Conservation (phyloP, 192 early-diverging fungal genomes). For the Dispira parvispora region DNA sequence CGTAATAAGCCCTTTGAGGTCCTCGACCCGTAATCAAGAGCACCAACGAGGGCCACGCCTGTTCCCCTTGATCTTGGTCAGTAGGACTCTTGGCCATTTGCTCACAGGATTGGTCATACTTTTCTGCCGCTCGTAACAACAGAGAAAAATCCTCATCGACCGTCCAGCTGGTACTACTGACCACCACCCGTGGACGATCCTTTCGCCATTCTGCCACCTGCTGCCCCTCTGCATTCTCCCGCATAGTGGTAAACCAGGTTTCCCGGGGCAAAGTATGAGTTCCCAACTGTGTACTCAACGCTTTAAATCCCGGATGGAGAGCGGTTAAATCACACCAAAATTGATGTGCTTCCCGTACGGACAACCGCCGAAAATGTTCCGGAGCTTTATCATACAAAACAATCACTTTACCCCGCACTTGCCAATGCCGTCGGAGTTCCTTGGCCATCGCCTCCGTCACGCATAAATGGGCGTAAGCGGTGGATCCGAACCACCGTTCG, state of each 20-base stretch:
- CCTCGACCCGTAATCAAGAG: slow-evolving; percentile 92
- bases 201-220: slow-evolving; percentile 18
- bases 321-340: slow-evolving; percentile 9
- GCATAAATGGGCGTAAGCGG: slow-evolving; percentile 64
- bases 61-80: slow-evolving; percentile 12
- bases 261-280: slow-evolving; percentile 11
- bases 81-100: slow-evolving; percentile 10
- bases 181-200: slow-evolving; percentile 60
- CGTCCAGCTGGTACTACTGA: slow-evolving; percentile 89
- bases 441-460: slow-evolving; percentile 72
- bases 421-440: slow-evolving; percentile 16
- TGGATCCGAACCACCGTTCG: slow-evolving; percentile 30
- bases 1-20: slow-evolving; percentile 54
- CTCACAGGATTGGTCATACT: slow-evolving; percentile 26
- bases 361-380: slow-evolving; percentile 50
- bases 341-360: slow-evolving; percentile 44
- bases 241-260: slow-evolving; percentile 28
- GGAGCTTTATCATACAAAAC: slow-evolving; percentile 78
- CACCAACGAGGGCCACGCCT: slow-evolving; percentile 34
- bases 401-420: slow-evolving; percentile 37
- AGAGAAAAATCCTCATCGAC: slow-evolving; percentile 89
- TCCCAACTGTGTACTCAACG: not conserved
- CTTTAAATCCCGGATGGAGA: not conserved
- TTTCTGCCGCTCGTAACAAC: slow-evolving; percentile 45
- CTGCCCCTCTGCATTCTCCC: slow-evolving; percentile 9